Percentiles rank a stretch among this genome's conserved stretches.
Conservation (phyloP, 345 rosid species). For the Cochlearia excelsa region DNA sequence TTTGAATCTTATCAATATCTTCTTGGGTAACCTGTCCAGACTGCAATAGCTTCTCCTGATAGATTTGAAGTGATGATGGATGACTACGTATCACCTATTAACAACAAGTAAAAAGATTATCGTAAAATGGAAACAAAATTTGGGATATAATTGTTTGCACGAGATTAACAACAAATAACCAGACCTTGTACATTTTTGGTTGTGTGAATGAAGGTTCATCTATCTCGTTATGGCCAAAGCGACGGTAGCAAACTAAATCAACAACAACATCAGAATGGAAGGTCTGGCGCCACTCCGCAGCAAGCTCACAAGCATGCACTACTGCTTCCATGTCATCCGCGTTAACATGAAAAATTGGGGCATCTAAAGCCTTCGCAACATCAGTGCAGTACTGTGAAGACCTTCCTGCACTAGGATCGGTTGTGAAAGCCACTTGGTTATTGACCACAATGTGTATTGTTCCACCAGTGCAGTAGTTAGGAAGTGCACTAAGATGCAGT, state of each 20-base stretch:
- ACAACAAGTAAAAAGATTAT: neutral
- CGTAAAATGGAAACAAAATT: neutral
- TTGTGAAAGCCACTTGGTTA: constrained; percentile 87
- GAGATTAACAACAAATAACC: constrained; percentile 10
- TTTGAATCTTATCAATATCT: constrained; percentile 57
- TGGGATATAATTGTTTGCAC: neutral
- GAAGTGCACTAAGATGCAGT: constrained; percentile 86
- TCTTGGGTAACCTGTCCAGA: constrained; percentile 56
- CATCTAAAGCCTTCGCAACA: constrained; percentile 82
- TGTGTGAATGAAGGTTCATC: constrained; percentile 84
- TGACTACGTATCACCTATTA: constrained; percentile 60
- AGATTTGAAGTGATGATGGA: constrained; percentile 61
- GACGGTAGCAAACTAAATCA: constrained; percentile 73
- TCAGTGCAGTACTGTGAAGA: constrained; percentile 87
- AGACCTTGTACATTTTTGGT: constrained; percentile 80
- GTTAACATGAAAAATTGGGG: constrained; percentile 76
- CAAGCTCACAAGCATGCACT: constrained; percentile 74
- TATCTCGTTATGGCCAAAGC: constrained; percentile 82
- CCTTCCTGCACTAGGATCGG: constrained; percentile 75
- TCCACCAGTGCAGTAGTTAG: constrained; percentile 73
- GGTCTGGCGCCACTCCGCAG: constrained; percentile 86
- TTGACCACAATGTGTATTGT: constrained; percentile 83
- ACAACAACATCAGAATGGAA: constrained; percentile 83
- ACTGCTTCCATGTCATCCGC: constrained; percentile 82
- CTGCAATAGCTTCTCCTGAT: constrained; percentile 54